Evolutionary conservation across 176 grass and related monocot genomes (phyloP).

Genomic region (Dactylis glomerata): DNA sequence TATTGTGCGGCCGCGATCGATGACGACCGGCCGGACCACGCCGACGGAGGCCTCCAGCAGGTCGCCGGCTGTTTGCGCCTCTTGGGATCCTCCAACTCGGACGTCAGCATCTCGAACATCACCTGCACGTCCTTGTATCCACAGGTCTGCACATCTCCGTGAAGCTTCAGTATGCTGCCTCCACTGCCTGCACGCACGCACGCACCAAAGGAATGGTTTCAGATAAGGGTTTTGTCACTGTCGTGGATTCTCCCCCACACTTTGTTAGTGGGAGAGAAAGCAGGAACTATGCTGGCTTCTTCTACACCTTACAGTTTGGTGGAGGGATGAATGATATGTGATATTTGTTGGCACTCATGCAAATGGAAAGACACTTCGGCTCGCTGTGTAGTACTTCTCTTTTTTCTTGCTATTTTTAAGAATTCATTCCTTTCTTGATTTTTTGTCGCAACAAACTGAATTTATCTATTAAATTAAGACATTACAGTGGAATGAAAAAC

Average conservation of each 20-base stretch:
- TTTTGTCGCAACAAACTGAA: neutral
- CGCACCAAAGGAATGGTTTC: neutral
- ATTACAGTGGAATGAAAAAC: neutral
- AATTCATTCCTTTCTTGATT: neutral
- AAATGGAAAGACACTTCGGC: neutral
- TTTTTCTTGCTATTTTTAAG: neutral
- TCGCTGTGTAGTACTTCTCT: neutral
- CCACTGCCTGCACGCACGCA: constrained; percentile 48
- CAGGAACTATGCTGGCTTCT: neutral
- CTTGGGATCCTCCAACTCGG: constrained; percentile 49
- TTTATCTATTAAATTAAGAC: neutral
- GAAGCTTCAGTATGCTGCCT: constrained; percentile 73
- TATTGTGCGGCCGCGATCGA: constrained; percentile 45
- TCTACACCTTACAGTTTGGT: constrained; percentile 1
- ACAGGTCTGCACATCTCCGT: constrained; percentile 83
- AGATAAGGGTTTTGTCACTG: constrained; percentile 37
- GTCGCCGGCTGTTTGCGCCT: constrained; percentile 12
- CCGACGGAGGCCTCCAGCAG: constrained; percentile 18
- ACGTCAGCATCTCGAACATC: constrained; percentile 88
- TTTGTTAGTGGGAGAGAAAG: constrained; percentile 30
- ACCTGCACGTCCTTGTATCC: constrained; percentile 91
- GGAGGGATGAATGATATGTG: neutral
- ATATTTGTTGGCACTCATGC: neutral
- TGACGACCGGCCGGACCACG: constrained; percentile 29
- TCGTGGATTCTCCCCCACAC: neutral